Percentiles rank a stretch among this genome's conserved stretches.
Evolutionary conservation across 1,284 basidiomycete genomes (phyloP).

Genomic region (Neonothopanus nambi): DNA sequence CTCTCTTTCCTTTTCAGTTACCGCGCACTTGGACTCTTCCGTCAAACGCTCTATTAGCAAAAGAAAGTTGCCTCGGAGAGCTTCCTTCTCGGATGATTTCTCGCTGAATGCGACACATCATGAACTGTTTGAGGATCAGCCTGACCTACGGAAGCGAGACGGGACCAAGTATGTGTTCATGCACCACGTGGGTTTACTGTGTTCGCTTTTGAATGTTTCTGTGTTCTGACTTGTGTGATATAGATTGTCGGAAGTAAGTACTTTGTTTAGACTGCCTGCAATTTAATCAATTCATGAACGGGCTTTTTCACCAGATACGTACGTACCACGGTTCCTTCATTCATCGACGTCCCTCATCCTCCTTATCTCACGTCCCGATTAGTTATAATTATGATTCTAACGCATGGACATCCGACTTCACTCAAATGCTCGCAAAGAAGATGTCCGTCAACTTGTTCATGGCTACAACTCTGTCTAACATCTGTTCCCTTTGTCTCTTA

Average conservation of each 20-base stretch:
- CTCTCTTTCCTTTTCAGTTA: neutral
- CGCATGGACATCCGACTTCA: slow-evolving; percentile 41
- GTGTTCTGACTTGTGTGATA: neutral
- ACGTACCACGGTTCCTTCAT: slow-evolving; percentile 14
- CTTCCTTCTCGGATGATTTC: neutral
- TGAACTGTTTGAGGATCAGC: neutral
- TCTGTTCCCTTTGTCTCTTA: slow-evolving; percentile 15
- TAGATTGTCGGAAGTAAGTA: slow-evolving; percentile 48
- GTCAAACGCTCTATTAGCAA: neutral
- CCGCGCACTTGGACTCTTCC: neutral
- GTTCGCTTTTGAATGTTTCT: neutral
- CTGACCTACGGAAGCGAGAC: slow-evolving; percentile 14
- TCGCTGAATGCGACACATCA: neutral
- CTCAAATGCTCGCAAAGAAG: slow-evolving; percentile 37
- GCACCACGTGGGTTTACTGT: slow-evolving; percentile 39
- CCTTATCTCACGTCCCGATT: neutral
- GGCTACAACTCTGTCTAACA: neutral
- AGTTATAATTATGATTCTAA: slow-evolving; percentile 39
- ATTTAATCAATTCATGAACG: slow-evolving; percentile 1
- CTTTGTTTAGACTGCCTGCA: neutral
- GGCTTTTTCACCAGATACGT: slow-evolving; percentile 37
- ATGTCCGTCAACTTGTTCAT: slow-evolving; percentile 30
- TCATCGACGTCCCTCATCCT: neutral
- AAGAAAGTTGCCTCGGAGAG: neutral
- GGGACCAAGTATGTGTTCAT: slow-evolving; percentile 47